Evolutionary conservation across 345 rosid genomes (phyloP).

Genomic region (Hibiscus tridactylites): DNA sequence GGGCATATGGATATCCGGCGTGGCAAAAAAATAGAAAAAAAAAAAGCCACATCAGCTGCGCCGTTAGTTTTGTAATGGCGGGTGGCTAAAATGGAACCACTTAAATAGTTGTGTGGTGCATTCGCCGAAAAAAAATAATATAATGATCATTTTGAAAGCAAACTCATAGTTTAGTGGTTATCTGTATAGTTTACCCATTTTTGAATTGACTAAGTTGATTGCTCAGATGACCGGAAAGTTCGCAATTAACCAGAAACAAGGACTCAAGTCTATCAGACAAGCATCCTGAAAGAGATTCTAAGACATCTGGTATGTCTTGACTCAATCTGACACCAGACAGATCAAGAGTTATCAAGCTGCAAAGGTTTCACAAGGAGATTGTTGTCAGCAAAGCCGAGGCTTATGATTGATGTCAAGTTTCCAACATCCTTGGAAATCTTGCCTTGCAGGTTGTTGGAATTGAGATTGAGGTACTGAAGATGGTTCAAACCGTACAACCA

Average conservation of each 20-base stretch:
- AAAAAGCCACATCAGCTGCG: no score
- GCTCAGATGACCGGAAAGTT: conserved; percentile 12
- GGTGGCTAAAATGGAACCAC: no score
- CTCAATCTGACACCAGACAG: background rate
- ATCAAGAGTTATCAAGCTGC: background rate
- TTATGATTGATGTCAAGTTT: background rate
- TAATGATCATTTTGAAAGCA: no score
- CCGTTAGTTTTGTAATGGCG: no score
- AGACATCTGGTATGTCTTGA: background rate
- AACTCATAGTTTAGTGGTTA: no score
- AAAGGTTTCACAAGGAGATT: background rate
- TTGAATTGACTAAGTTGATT: conserved; percentile 3
- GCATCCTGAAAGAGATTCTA: background rate
- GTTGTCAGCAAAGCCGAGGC: background rate
- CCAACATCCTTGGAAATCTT: no score
- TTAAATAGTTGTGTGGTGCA: no score
- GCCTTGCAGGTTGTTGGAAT: no score
- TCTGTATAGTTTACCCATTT: no score
- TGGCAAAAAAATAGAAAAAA: no score
- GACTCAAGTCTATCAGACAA: background rate
- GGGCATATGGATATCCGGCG: no score
- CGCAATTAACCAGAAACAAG: background rate
- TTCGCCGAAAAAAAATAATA: no score
- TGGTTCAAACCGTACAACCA: conserved; percentile 10
- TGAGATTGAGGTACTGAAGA: conserved; percentile 10